Evolutionary conservation across 129 eudicot species (phyloP).

Genomic region (Centaurea solstitialis): DNA sequence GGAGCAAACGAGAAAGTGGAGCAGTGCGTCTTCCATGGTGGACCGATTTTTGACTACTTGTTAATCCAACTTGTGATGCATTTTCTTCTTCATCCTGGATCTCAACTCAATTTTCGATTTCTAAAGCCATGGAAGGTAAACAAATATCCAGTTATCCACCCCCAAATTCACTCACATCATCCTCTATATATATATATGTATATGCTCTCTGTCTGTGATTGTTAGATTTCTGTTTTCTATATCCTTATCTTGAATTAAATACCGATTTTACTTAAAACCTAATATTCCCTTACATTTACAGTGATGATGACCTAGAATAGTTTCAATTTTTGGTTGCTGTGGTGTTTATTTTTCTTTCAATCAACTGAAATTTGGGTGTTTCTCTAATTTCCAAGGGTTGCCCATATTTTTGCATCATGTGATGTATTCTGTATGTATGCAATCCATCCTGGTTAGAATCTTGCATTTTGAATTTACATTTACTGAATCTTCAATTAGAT

Average conservation of each 20-base stretch:
- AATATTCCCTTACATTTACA: slow-evolving; percentile 3
- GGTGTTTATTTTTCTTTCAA: neutral
- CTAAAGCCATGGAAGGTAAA: slow-evolving; percentile 38
- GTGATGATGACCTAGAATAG: neutral
- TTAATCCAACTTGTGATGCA: slow-evolving; percentile 15
- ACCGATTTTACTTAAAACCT: slow-evolving; percentile 21
- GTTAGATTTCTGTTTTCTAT: neutral
- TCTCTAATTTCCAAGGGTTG: neutral
- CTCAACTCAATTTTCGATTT: slow-evolving; percentile 22
- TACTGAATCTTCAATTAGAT: slow-evolving; percentile 1
- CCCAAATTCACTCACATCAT: neutral
- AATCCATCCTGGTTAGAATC: neutral
- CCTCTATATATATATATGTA: too few relatives aligned
- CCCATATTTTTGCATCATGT: too few relatives aligned
- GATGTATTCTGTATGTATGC: neutral
- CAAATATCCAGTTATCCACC: neutral
- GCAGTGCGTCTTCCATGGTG: slow-evolving; percentile 20
- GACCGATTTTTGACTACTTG: slow-evolving; percentile 33
- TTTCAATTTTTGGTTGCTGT: neutral
- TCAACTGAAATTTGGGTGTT: slow-evolving; percentile 6
- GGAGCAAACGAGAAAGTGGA: slow-evolving; percentile 25
- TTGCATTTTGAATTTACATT: neutral
- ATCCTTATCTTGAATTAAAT: neutral
- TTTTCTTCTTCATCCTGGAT: slow-evolving; percentile 21
- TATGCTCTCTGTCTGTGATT: neutral